Percentiles rank a stretch among this genome's conserved stretches.
phyloP scores from a whole-genome alignment of 495 filamentous ascomycete genomes.

The Penicillium salamii region DNA sequence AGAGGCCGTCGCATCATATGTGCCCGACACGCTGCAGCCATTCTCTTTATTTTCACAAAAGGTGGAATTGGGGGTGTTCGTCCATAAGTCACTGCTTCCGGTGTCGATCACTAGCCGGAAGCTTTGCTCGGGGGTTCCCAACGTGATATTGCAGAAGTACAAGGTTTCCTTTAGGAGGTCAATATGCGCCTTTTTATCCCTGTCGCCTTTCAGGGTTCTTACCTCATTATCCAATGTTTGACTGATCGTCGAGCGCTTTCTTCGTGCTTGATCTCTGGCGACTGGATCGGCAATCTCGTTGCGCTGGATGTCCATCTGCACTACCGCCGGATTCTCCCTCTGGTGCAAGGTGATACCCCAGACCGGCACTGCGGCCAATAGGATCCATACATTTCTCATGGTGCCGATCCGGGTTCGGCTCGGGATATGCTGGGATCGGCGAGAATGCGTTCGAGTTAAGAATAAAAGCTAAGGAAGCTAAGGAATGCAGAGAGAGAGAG shows the following conservation, averaged over 20 bases:
- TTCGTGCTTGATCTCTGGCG: conserved; percentile 29
- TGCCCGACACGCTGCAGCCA: conserved; percentile 58
- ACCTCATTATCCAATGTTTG: conserved; percentile 45
- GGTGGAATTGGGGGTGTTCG: conserved; percentile 63
- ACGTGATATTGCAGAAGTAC: conserved; percentile 68
- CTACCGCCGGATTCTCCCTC: conserved; percentile 35
- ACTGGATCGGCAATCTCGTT: conserved; percentile 33
- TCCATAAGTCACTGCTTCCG: conserved; percentile 89
- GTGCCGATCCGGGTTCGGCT: neutral
- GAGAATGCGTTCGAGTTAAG: neutral
- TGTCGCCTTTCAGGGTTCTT: conserved; percentile 4
- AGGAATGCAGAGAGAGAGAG: neutral
- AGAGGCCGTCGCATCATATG: conserved; percentile 70
- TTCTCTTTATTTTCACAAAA: conserved; percentile 48
- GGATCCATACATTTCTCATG: conserved; percentile 21
- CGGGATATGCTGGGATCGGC: no score
- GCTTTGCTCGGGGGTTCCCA: conserved; percentile 67
- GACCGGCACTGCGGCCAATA: conserved; percentile 17
- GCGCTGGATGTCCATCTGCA: conserved; percentile 39
- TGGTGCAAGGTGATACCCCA: conserved; percentile 26
- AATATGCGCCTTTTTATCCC: no score
- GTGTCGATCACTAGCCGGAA: conserved; percentile 75
- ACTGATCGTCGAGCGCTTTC: conserved; percentile 35
- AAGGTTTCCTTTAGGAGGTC: conserved; percentile 52
- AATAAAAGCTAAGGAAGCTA: neutral